Evolutionary conservation across 345 rosid genomes (phyloP).

Genomic region (Eucalyptus regnans): DNA sequence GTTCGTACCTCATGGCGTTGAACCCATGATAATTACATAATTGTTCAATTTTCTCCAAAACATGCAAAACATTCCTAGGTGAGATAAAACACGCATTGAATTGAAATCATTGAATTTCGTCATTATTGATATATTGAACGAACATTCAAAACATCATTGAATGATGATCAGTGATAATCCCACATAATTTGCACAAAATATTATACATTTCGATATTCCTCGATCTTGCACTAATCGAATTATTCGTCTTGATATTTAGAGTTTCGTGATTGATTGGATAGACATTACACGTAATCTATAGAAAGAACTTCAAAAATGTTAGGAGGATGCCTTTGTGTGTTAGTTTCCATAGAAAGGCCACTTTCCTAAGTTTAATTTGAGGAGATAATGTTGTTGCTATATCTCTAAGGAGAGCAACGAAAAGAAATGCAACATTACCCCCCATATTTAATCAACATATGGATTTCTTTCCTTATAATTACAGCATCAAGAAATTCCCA

Average conservation of each 20-base stretch:
- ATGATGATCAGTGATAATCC: background rate
- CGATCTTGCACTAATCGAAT: fast-evolving
- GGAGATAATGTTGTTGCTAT: background rate
- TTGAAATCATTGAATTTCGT: background rate
- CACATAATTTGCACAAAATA: background rate
- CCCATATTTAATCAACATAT: background rate
- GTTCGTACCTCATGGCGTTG: background rate
- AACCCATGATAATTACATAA: background rate
- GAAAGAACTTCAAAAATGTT: background rate
- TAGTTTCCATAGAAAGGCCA: background rate
- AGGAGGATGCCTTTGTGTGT: background rate
- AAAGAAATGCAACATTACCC: background rate
- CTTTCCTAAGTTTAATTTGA: background rate
- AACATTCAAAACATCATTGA: background rate
- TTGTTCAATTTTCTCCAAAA: background rate
- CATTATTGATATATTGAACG: background rate
- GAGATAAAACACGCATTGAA: background rate
- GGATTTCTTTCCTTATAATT: background rate
- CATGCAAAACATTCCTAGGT: background rate
- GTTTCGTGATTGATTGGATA: background rate
- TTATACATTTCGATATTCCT: background rate
- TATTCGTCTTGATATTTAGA: background rate
- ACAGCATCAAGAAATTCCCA: background rate
- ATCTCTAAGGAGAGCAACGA: background rate
- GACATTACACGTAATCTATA: background rate